A percentile compares a stretch with the other conserved stretches of the same genome.
These are phyloP conservation scores for Alnus glutinosa DNA, from an alignment of 306 rosid species.

Conservation along the genomic window DNA sequence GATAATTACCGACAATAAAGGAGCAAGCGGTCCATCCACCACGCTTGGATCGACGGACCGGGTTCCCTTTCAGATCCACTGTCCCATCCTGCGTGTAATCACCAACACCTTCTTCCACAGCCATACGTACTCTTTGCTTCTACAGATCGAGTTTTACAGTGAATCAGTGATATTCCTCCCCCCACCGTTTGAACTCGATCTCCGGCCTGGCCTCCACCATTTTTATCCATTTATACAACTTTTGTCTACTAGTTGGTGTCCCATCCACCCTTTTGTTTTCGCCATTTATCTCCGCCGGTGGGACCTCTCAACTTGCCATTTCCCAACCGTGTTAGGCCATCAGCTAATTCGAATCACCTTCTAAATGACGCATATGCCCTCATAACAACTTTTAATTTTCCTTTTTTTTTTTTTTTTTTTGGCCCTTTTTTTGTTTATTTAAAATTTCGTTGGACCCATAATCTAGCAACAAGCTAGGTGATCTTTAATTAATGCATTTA, in stretches of 20 bases:
- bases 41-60: constrained; percentile 57
- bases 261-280: not conserved
- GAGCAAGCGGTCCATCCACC: constrained; percentile 95
- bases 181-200: not conserved
- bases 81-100: constrained; percentile 79
- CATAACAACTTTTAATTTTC: no score
- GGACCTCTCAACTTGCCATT: not conserved
- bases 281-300: not conserved
- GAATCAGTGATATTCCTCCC: not conserved
- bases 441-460: no score
- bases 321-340: not conserved
- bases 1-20: constrained; percentile 66
- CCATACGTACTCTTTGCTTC: constrained; percentile 26
- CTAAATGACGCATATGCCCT: no score
- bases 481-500: no score
- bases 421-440: no score
- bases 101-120: constrained; percentile 41
- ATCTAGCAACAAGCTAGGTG: no score
- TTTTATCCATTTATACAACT: not conserved
- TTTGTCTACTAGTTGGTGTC: not conserved
- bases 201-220: no score
- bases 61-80: constrained; percentile 79
- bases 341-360: no score
- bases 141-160: not conserved
- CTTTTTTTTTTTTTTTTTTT: no score